Evolutionary conservation across 2,329 filamentous ascomycete genomes (phyloP).

Genomic region (Pyrenochaeta sp.): DNA sequence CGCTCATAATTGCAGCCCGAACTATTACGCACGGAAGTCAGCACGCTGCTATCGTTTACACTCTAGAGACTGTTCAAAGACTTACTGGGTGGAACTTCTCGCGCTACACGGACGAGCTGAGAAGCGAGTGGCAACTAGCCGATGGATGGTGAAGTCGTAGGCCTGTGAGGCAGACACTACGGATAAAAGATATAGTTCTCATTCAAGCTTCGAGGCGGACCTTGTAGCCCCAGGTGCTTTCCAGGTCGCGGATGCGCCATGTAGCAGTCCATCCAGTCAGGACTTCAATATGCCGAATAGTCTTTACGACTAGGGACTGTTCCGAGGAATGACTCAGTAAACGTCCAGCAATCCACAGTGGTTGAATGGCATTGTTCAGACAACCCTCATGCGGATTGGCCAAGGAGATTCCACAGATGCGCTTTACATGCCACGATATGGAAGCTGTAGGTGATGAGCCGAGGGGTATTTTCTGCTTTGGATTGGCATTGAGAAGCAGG

Average conservation of each 20-base stretch:
- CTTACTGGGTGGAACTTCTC: conserved; percentile 55
- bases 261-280: conserved; percentile 63
- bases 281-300: conserved; percentile 61
- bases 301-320: conserved; percentile 50
- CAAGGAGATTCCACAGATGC: conserved; percentile 64
- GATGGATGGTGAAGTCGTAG: conserved; percentile 23
- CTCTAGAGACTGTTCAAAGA: conserved; percentile 49
- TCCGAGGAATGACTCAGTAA: conserved; percentile 62
- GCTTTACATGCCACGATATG: conserved; percentile 63
- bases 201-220: conserved; percentile 17
- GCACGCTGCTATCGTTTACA: conserved; percentile 54
- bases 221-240: conserved; percentile 47
- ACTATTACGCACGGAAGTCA: conserved; percentile 60
- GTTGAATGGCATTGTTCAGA: conserved; percentile 66
- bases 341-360: conserved; percentile 64
- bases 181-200: no score
- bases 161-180: background rate
- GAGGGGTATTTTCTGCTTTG: conserved; percentile 37
- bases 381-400: conserved; percentile 65
- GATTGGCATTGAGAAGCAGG: conserved; percentile 59
- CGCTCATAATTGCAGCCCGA: conserved; percentile 56
- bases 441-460: conserved; percentile 50
- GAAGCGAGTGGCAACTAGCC: conserved; percentile 29
- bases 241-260: conserved; percentile 64
- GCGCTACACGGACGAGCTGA: conserved; percentile 22